Base-by-base conservation (phyloP, 192 early-diverging fungal genomes). In the Phycomyces blakesleeanus region DNA sequence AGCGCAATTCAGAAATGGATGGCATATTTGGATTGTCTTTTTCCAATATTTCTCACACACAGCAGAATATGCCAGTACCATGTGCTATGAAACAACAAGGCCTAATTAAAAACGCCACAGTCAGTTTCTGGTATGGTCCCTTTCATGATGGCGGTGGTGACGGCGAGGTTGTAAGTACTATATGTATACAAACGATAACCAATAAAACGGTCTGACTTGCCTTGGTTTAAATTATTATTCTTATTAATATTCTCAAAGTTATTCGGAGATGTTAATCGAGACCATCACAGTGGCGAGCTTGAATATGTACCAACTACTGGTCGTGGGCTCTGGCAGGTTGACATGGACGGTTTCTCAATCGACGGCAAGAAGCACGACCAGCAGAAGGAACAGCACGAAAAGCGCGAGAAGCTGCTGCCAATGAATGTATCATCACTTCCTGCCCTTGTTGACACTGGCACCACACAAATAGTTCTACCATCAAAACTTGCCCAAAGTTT, bases 11-110 rank as follows among this genome's bases (percentile, higher is more conserved):
- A 54, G 81, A 78, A 2, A 74, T 87, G 2, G 87, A 89, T 54
- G 87, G 87, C 3, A 77, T 87, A 27, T 78, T 89, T 59, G 87
- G 87, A n/a, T 72, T 89, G 1, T 83, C 81, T 0, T 86, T 83
- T 64, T 76, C 83, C 0, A 14, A 58, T 0, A 38, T 78, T 10
- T 76, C 76, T 0, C 41, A 53, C 16, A 67, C 71, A 8, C 53
- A 49, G 15, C 34, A 39, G 10, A 63, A 47, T 20, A 47, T 16
- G 52, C 54, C 71, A 1, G 42, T 67, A 25, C 55, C 62, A 3
- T 44, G 59, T n/a, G 11, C 42, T 12, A 63, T 73, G 65, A 49
- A 73, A 57, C n/a, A 47, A 0, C 39, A 51, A 53, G 59, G 59
- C 0, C 22, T 37, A 0, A 67, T 73, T 18, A 39, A 62, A 15